These are phyloP conservation scores for Fusarium mundagurra DNA, from an alignment of 2,329 filamentous ascomycete genomes.

Conservation along the genomic window DNA sequence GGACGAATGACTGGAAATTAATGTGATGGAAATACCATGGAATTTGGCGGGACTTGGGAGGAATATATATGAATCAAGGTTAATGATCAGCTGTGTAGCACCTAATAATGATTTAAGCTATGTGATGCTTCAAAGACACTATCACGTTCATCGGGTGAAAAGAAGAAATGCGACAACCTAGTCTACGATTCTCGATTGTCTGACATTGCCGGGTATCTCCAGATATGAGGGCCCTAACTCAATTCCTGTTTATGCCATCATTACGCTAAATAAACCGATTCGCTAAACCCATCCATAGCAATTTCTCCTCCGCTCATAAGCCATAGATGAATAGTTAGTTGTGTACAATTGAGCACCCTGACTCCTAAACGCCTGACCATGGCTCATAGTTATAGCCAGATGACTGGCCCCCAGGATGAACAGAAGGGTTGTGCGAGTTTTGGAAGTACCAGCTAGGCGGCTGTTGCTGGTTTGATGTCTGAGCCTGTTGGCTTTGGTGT, in stretches of 20 bases:
- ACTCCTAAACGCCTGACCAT: constrained; percentile 28
- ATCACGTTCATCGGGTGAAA: not conserved
- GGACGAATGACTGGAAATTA: not conserved
- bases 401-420: constrained; percentile 31
- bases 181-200: not conserved
- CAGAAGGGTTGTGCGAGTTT: constrained; percentile 29
- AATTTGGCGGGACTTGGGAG: not conserved
- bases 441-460: constrained; percentile 44
- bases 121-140: not conserved
- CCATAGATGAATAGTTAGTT: not conserved
- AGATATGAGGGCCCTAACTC: not conserved
- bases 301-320: not conserved
- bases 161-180: not conserved
- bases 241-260: not conserved
- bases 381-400: constrained; percentile 41
- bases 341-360: not conserved
- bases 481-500: constrained; percentile 34
- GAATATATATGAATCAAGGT: not conserved
- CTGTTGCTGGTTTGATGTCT: constrained; percentile 30
- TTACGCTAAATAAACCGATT: not conserved
- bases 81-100: not conserved
- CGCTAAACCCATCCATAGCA: not conserved
- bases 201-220: constrained; percentile 13
- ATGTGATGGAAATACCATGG: constrained; percentile 23
- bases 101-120: constrained; percentile 8